Percentiles rank a stretch among this genome's conserved stretches.
phyloP scores from a whole-genome alignment of 495 filamentous ascomycete species.

The Pseudoneurospora amorphoporcata region DNA sequence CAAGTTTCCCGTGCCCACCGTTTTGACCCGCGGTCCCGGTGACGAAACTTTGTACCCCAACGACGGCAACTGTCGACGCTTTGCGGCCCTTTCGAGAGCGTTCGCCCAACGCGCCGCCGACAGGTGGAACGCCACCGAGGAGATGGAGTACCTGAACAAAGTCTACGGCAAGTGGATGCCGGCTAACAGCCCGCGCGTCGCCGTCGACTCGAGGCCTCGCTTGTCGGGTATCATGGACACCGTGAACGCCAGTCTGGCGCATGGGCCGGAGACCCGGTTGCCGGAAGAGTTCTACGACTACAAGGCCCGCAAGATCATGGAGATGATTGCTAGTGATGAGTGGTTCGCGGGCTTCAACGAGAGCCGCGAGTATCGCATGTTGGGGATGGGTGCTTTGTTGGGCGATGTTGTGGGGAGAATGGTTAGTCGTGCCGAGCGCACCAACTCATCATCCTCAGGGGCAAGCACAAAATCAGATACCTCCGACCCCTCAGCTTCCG shows the following conservation, averaged over 20 bases:
- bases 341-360: conserved; percentile 87
- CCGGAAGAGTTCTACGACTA: conserved; percentile 82
- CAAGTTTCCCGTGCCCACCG: conserved; percentile 59
- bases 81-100: conserved; percentile 64
- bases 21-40: conserved; percentile 56
- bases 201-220: conserved; percentile 74
- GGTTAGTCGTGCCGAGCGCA: conserved; percentile 55
- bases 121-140: conserved; percentile 69
- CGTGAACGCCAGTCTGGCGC: conserved; percentile 77
- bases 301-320: conserved; percentile 57
- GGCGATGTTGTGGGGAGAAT: conserved; percentile 81
- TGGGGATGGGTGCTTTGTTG: conserved; percentile 77
- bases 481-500: conserved; percentile 20
- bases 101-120: conserved; percentile 76
- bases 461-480: background rate
- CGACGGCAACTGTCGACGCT: conserved; percentile 72
- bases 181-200: conserved; percentile 50
- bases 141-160: conserved; percentile 77
- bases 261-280: conserved; percentile 67
- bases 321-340: conserved; percentile 77
- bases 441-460: background rate
- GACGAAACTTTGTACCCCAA: conserved; percentile 95
- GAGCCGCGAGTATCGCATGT: conserved; percentile 68
- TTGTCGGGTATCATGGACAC: conserved; percentile 91
- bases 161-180: conserved; percentile 80